phyloP scores from a whole-genome alignment of 1,284 basidiomycete species.

The Rhodotorula sp. region DNA sequence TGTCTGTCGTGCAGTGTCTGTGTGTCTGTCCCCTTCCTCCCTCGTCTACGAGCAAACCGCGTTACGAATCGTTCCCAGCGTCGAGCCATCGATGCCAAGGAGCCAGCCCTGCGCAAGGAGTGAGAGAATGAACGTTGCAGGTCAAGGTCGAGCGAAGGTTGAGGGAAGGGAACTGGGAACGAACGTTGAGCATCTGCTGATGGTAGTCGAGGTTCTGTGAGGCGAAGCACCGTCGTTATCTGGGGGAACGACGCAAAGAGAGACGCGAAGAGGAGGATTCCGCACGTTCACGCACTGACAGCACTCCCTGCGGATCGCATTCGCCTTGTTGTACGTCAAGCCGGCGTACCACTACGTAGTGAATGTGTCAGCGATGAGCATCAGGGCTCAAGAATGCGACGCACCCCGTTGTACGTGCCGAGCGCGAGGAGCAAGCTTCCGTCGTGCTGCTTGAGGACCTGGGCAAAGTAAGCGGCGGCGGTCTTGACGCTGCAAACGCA shows the following conservation, averaged over 20 bases:
- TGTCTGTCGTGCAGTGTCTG: not conserved
- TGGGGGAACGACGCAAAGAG: too few relatives aligned
- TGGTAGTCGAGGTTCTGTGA: slow-evolving; percentile 58
- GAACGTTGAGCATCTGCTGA: slow-evolving; percentile 65
- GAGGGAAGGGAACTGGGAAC: not conserved
- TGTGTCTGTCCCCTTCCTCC: not conserved
- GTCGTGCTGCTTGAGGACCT: slow-evolving; percentile 57
- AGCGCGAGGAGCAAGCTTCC: slow-evolving; percentile 63
- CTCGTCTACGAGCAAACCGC: not conserved
- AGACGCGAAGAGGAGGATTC: not conserved
- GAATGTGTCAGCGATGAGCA: not conserved
- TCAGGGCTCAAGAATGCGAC: not conserved
- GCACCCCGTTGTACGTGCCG: slow-evolving; percentile 65
- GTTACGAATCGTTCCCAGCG: slow-evolving; percentile 32
- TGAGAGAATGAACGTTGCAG: not conserved
- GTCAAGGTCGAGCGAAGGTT: not conserved
- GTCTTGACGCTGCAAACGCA: slow-evolving; percentile 53
- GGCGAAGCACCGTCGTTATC: too few relatives aligned
- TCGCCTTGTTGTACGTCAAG: slow-evolving; percentile 60
- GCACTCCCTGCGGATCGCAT: slow-evolving; percentile 55
- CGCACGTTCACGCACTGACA: slow-evolving; percentile 62
- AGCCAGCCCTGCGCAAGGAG: slow-evolving; percentile 58
- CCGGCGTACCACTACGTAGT: slow-evolving; percentile 59
- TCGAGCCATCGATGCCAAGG: slow-evolving; percentile 26
- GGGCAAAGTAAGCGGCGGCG: slow-evolving; percentile 62